phyloP scores from a whole-genome alignment of 2,329 filamentous ascomycete species.

The Ophiocordyceps camponoti-floridani region DNA sequence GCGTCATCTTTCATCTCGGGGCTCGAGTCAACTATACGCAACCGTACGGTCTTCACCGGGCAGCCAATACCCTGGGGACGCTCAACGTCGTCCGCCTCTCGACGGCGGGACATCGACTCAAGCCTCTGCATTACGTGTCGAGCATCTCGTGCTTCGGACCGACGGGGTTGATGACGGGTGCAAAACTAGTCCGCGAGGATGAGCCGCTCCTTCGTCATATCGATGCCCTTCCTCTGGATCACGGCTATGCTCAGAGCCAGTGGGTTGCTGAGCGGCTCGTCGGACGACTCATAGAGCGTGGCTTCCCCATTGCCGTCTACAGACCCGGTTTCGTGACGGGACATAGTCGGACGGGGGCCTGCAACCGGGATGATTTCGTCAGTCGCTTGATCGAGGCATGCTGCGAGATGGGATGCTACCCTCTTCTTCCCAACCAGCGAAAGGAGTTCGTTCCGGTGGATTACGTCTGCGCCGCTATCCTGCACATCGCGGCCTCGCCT shows the following conservation, averaged over 20 bases:
- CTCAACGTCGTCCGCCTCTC: neutral
- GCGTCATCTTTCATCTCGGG: neutral
- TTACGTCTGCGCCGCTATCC: neutral
- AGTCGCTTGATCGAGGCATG: neutral
- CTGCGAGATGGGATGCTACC: conserved; percentile 1
- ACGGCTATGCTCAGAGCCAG: neutral
- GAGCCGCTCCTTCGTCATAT: neutral
- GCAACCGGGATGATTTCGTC: neutral
- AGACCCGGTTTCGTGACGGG: neutral
- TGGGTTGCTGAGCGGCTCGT: conserved; percentile 1
- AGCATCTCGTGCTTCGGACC: conserved; percentile 1
- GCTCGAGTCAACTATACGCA: conserved; percentile 1
- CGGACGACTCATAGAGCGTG: neutral
- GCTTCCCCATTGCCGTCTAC: conserved; percentile 1
- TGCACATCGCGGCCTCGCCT: neutral
- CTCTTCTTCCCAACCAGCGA: neutral
- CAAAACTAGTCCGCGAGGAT: neutral
- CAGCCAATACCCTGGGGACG: neutral
- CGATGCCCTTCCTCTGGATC: neutral
- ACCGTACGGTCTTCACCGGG: neutral
- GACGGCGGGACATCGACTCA: neutral
- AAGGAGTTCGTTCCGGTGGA: conserved; percentile 1
- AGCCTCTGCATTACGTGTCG: neutral
- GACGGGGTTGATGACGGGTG: neutral
- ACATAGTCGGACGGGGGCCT: neutral